Conservation (phyloP, 768 basidiomycete species). For the Dentipellis sp. region DNA sequence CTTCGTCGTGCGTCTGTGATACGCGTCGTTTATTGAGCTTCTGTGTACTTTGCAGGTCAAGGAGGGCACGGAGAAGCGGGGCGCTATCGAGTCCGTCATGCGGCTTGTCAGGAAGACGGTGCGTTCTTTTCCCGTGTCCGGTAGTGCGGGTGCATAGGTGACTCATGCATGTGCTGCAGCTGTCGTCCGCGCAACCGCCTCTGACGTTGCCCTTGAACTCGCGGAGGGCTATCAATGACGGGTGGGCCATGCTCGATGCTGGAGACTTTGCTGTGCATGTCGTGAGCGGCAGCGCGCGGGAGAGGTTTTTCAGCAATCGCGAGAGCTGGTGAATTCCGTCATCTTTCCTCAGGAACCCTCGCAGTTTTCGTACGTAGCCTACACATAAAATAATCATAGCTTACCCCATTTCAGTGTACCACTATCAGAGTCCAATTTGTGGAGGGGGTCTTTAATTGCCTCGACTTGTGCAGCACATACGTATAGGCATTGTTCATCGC, state of each 20-base stretch:
- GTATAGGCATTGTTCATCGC: too few relatives aligned
- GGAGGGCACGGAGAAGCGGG: constrained; percentile 74
- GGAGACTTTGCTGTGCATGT: constrained; percentile 77
- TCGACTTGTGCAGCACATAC: too few relatives aligned
- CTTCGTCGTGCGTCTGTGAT: neutral
- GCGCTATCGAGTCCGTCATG: constrained; percentile 68
- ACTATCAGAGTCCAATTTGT: too few relatives aligned
- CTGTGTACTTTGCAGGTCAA: constrained; percentile 40
- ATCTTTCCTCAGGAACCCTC: neutral
- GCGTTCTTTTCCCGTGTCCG: constrained; percentile 19
- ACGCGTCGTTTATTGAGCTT: constrained; percentile 3
- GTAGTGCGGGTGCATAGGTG: too few relatives aligned
- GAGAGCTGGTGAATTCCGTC: constrained; percentile 19
- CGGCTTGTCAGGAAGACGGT: constrained; percentile 64
- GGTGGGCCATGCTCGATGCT: constrained; percentile 81
- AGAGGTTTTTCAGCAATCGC: constrained; percentile 49
- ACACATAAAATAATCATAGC: too few relatives aligned
- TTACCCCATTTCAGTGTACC: too few relatives aligned
- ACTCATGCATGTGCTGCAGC: constrained; percentile 25
- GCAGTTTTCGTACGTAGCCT: too few relatives aligned
- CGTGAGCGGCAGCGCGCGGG: constrained; percentile 52
- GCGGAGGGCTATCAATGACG: constrained; percentile 50
- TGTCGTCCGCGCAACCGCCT: constrained; percentile 42
- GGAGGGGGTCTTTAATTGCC: too few relatives aligned
- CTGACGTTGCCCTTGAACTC: constrained; percentile 54